A percentile compares a stretch with the other conserved stretches of the same genome.
phyloP scores from a whole-genome alignment of 2,329 filamentous ascomycete species.

The Fusarium subglutinans region DNA sequence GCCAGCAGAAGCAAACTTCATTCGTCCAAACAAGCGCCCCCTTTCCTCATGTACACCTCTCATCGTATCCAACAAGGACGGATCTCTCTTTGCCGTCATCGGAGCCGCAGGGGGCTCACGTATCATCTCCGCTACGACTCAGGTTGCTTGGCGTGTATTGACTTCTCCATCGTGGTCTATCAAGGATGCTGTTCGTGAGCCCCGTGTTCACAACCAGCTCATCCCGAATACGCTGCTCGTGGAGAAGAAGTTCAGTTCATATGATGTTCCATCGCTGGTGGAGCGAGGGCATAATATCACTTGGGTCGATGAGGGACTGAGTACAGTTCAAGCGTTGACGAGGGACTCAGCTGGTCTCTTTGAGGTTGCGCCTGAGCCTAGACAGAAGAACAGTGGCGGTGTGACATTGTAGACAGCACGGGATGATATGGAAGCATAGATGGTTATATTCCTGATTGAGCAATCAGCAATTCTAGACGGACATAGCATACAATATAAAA shows the following conservation, averaged over 20 bases:
- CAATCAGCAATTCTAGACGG: too few relatives aligned
- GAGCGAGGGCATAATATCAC: conserved; percentile 75
- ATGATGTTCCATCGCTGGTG: conserved; percentile 69
- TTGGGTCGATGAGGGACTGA: conserved; percentile 70
- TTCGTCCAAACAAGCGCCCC: conserved; percentile 82
- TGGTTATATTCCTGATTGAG: not conserved
- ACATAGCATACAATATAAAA: not conserved
- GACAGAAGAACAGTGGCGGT: conserved; percentile 76
- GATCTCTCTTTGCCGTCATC: conserved; percentile 72
- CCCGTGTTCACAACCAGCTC: conserved; percentile 84
- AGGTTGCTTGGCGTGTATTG: conserved; percentile 77
- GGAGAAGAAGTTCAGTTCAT: conserved; percentile 74
- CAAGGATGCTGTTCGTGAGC: conserved; percentile 68
- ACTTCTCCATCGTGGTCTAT: conserved; percentile 67
- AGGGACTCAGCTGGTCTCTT: conserved; percentile 72
- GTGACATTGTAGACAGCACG: conserved; percentile 53
- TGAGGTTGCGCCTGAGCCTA: conserved; percentile 80
- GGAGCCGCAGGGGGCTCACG: conserved; percentile 84
- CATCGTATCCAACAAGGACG: conserved; percentile 72
- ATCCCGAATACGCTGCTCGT: conserved; percentile 75
- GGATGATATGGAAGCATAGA: not conserved
- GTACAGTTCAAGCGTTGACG: conserved; percentile 71
- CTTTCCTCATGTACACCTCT: conserved; percentile 84
- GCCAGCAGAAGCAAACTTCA: conserved; percentile 82
- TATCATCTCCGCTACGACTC: conserved; percentile 83